Percentiles rank a stretch among this genome's conserved stretches.
Evolutionary conservation across 2,329 filamentous ascomycete species (phyloP).

Genomic region (Huntiella moniliformis): DNA sequence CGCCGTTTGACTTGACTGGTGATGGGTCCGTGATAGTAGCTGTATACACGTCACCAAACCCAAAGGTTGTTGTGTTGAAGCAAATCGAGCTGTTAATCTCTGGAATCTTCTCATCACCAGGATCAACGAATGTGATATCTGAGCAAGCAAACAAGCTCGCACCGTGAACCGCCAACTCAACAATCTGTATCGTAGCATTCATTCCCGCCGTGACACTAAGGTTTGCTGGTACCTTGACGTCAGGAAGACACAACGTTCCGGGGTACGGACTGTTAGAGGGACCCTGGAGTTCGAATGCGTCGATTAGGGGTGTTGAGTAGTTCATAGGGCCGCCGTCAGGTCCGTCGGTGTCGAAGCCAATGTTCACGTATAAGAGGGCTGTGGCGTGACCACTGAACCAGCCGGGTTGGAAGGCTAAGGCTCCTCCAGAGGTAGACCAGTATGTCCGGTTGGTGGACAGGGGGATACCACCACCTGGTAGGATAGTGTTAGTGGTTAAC

Average conservation of each 20-base stretch:
- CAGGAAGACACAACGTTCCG: conserved; percentile 62
- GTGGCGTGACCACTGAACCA: conserved; percentile 69
- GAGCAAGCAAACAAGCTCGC: conserved; percentile 62
- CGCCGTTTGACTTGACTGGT: conserved; percentile 4
- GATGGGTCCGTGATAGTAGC: conserved; percentile 6
- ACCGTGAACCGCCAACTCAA: conserved; percentile 57
- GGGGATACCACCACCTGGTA: conserved; percentile 55
- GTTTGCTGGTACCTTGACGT: conserved; percentile 50
- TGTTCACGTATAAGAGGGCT: conserved; percentile 65
- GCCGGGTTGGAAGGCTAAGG: conserved; percentile 60
- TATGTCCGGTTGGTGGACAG: conserved; percentile 56
- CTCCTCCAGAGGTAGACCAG: conserved; percentile 63
- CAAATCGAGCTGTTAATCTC: conserved; percentile 37
- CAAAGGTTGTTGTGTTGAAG: conserved; percentile 52
- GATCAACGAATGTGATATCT: conserved; percentile 52
- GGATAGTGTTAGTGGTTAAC: neutral
- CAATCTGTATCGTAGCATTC: conserved; percentile 62
- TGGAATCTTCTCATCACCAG: conserved; percentile 37
- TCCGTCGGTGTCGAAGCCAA: conserved; percentile 49
- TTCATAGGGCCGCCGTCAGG: conserved; percentile 20
- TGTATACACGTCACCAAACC: conserved; percentile 47
- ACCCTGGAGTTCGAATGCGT: conserved; percentile 56
- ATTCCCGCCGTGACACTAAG: conserved; percentile 46
- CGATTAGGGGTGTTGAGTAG: conserved; percentile 47
- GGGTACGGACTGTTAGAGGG: conserved; percentile 56